A percentile compares a stretch with the other conserved stretches of the same genome.
phyloP scores from a whole-genome alignment of 768 basidiomycete genomes.

The Naematelia encephala region DNA sequence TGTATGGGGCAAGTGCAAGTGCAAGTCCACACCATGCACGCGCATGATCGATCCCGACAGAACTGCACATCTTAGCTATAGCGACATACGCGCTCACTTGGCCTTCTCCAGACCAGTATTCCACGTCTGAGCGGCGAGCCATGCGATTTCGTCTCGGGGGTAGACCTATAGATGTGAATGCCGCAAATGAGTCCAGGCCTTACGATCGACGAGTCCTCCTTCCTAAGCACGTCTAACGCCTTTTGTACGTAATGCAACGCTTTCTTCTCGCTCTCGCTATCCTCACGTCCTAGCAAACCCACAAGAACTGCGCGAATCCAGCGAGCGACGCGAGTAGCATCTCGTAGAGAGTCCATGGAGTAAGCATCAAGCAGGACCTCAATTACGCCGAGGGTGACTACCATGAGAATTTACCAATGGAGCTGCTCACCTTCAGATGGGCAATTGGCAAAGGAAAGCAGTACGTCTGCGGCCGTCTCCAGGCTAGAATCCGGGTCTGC shows the following conservation, averaged over 20 bases:
- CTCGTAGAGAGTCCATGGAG: neutral
- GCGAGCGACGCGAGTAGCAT: neutral
- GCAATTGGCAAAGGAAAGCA: neutral
- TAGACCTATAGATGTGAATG: conserved; percentile 2
- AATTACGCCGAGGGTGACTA: neutral
- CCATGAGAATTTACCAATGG: neutral
- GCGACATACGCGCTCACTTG: conserved; percentile 6
- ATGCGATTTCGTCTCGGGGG: conserved; percentile 16
- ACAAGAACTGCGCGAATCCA: neutral
- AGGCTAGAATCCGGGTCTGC: neutral
- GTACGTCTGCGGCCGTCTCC: neutral
- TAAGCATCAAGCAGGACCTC: neutral
- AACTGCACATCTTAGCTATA: neutral
- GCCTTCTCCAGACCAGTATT: conserved; percentile 9
- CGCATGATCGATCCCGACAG: neutral
- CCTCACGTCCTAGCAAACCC: neutral
- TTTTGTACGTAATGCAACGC: neutral
- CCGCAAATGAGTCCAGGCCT: neutral
- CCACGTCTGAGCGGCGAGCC: conserved; percentile 11
- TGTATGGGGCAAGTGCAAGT: neutral
- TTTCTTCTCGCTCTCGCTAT: neutral
- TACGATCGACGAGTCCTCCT: neutral
- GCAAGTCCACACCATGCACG: neutral
- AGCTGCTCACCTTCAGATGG: neutral
- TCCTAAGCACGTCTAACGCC: neutral